Evolutionary conservation across 1,284 basidiomycete species (phyloP), one percentile per base, ranked within the genome.

Genomic region (Leccinum pachyderme): DNA sequence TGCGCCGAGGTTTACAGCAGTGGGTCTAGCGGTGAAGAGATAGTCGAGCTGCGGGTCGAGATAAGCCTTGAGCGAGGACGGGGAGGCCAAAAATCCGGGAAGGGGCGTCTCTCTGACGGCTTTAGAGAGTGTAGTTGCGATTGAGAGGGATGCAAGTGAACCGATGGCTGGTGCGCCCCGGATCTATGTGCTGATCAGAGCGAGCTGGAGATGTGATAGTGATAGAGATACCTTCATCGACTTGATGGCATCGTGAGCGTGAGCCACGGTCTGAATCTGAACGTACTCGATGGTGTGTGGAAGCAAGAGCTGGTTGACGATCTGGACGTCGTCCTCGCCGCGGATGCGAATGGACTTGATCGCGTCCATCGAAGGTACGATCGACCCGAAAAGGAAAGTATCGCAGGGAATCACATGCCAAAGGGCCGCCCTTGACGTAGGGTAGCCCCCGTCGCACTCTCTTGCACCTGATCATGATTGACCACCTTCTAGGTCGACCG

Each of bases 91-190:
- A 63, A 76, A 84, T 15, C 76, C 74, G 1, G 84, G 81, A 8
- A 61, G 47, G 1, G 80, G 75, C 1, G 74, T 67, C 22, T 72
- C 67, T 31, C 74, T 61, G 44, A 87, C 64, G 4, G 79, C 78
- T 8, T 72, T 69, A 1, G 77, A 72, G 44, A 90, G 75, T 61
- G 89, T 75, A 8, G 82, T 80, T 1, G 89, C 83, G 51, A 97
- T 74, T 0, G 89, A 81, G 7, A 97, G 81, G 0, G 93, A 84
- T 5, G 93, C 93, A 12, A 96, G 82, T 2, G 93, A 93, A 0
- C 89, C 94, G 52, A 97, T 95, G n/a, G 94, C 94, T 0, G 94
- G 94, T 8, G 94, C 94, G 7, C 94, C 94, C 50, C 94, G 84
- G 63, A 94, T 94, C 86, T 91, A 59, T 18, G 24, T 3, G 22